Evolutionary conservation across 805 yeast species (phyloP), one percentile per base, ranked within the genome.

Genomic region (Candida vartiovaarae): DNA sequence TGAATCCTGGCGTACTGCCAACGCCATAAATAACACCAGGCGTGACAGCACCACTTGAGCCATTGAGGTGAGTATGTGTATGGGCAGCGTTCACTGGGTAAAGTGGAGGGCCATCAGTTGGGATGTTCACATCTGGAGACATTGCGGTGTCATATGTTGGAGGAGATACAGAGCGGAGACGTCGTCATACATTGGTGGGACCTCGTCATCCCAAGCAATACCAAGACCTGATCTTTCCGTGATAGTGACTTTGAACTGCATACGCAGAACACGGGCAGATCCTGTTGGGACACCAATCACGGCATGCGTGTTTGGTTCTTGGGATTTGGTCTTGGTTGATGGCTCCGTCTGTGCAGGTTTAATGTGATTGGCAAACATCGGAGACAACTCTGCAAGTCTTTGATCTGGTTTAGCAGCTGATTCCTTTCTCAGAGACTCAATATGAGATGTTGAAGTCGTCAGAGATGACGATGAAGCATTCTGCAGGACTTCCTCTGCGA

Each of bases 141-240:
- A 38, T 45, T 6, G 49, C 50, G 3, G 67, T 58, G 37, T 65
- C 72, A 62, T 93, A 91, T 3, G 80, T 78, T 2, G 99, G 99
- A 0, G 99, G 99, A 24, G 90, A 79, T 36, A n/a, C n/a, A 87
- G 70, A 0, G 95, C 79, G 28, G 79, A 71, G 23, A 93, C 89
- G 52, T 88, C 91, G 42, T 79, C 87, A 57, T 93, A 93, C 23
- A 89, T 84, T 1, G 99, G 99, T 2, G 99, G 99, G 15, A 95
- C 98, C 63, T 93, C 99, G 59, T 91, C 97, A 63, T 91, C 97
- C 98, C 99, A 93, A 0, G 97, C 84, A 29, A 93, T 87, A 4
- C 99, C 99, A 35, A 93, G 71, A 0, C 99, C 99, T 0, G 95
- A 83, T 47, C 98, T 72, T 60, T 90, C 98, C 3, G 95, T 84